Evolutionary conservation across 176 grass and related monocot species (phyloP).

Genomic region (Triticum urartu): DNA sequence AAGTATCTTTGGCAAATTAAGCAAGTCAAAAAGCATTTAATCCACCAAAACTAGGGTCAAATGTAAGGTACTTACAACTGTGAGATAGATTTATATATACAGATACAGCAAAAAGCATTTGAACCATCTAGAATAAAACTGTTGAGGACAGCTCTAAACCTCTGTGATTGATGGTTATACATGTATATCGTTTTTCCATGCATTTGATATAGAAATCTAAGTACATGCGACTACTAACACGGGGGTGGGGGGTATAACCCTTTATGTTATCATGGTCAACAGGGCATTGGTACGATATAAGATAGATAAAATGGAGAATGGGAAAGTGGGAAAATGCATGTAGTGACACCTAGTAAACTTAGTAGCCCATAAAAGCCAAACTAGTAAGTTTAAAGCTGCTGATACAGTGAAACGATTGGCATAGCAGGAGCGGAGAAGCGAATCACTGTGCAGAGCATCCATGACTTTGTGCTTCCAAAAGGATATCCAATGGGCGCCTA

Average conservation of each 20-base stretch:
- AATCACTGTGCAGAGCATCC: background rate
- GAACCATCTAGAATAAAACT: background rate
- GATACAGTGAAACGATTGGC: background rate
- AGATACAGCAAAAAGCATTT: background rate
- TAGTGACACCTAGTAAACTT: conserved; percentile 10
- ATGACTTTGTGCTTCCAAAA: background rate
- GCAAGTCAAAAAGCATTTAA: conserved; percentile 1
- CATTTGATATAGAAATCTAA: background rate
- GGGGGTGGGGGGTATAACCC: background rate
- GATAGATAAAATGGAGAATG: background rate
- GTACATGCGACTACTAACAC: background rate
- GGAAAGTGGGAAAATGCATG: conserved; percentile 19
- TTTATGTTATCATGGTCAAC: conserved; percentile 15
- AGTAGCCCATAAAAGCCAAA: conserved; percentile 31
- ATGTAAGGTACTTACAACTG: conserved; percentile 19
- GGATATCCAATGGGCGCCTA: background rate
- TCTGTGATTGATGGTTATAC: background rate
- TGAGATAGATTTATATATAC: background rate
- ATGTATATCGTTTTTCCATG: background rate
- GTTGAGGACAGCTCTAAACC: background rate
- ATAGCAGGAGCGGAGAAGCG: background rate
- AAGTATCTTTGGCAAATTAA: conserved; percentile 7
- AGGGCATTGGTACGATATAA: conserved; percentile 16
- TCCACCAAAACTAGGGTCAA: background rate
- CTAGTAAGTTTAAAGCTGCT: conserved; percentile 11